These are phyloP conservation scores for Monosporascus sp. DNA, from an alignment of 2,329 filamentous ascomycete genomes.

Conservation along the genomic window DNA sequence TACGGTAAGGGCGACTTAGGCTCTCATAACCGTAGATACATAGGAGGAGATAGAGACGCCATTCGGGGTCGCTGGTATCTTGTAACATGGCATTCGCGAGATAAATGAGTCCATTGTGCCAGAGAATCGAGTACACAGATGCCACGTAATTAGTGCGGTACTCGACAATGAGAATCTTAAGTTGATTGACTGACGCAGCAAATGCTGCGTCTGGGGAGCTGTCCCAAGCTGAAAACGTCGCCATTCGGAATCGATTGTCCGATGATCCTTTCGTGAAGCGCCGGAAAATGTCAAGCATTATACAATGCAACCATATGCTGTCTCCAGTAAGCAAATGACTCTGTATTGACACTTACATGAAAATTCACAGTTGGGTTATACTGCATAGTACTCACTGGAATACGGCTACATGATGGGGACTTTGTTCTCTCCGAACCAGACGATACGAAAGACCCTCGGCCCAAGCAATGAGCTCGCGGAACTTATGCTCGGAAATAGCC, in stretches of 20 bases:
- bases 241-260: conserved; percentile 8
- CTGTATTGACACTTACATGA: too few relatives aligned
- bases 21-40: conserved; percentile 34
- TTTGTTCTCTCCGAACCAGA: conserved; percentile 20
- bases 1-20: conserved; percentile 29
- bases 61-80: conserved; percentile 22
- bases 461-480: conserved; percentile 34
- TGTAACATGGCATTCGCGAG: conserved; percentile 32
- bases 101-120: conserved; percentile 35
- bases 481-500: conserved; percentile 31
- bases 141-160: conserved; percentile 28
- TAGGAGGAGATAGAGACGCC: conserved; percentile 31
- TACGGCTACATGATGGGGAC: conserved; percentile 29
- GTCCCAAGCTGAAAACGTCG: conserved; percentile 25
- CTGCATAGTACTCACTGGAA: conserved; percentile 28
- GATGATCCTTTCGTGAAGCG: conserved; percentile 16
- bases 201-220: conserved; percentile 27
- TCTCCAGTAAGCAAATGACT: background rate
- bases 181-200: conserved; percentile 30
- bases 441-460: conserved; percentile 24
- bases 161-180: conserved; percentile 32
- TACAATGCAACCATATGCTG: conserved; percentile 36
- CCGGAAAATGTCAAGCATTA: conserved; percentile 31
- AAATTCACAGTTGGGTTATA: background rate
- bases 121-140: conserved; percentile 32